phyloP scores from a whole-genome alignment of 495 filamentous ascomycete species.

The Glutinoglossum americanum region DNA sequence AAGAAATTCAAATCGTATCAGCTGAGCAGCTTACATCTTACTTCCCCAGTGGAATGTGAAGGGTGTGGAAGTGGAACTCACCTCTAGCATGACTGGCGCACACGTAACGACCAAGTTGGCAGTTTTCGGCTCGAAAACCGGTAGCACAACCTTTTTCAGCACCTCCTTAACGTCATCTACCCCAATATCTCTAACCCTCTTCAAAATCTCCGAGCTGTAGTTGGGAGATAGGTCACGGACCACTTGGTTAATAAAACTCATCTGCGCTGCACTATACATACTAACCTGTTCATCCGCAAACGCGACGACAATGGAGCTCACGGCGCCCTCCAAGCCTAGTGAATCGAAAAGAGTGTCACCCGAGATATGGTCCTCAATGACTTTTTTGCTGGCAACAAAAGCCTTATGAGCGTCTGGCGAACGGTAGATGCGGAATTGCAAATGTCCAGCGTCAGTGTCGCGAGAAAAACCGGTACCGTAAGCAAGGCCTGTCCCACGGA shows the following conservation, averaged over 20 bases:
- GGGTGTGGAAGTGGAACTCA: constrained; percentile 21
- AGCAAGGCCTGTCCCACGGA: constrained; percentile 78
- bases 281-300: constrained; percentile 77
- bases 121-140: constrained; percentile 51
- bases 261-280: constrained; percentile 53
- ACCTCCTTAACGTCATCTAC: constrained; percentile 57
- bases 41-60: background rate
- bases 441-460: constrained; percentile 53
- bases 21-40: background rate
- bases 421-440: constrained; percentile 67
- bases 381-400: constrained; percentile 50
- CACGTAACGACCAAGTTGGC: constrained; percentile 81
- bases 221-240: constrained; percentile 54
- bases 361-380: constrained; percentile 45
- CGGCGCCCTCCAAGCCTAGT: constrained; percentile 71
- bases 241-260: constrained; percentile 64
- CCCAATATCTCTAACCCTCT: constrained; percentile 50
- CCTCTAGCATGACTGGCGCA: constrained; percentile 64
- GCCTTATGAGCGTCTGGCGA: constrained; percentile 80
- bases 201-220: constrained; percentile 55
- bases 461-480: constrained; percentile 64
- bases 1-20: background rate
- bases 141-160: constrained; percentile 53
- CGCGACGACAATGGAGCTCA: constrained; percentile 64
- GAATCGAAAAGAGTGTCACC: constrained; percentile 45